Percentiles rank a stretch among this genome's conserved stretches.
Conservation (phyloP, 352 stramenopile genomes). For the Pythium chondricola region DNA sequence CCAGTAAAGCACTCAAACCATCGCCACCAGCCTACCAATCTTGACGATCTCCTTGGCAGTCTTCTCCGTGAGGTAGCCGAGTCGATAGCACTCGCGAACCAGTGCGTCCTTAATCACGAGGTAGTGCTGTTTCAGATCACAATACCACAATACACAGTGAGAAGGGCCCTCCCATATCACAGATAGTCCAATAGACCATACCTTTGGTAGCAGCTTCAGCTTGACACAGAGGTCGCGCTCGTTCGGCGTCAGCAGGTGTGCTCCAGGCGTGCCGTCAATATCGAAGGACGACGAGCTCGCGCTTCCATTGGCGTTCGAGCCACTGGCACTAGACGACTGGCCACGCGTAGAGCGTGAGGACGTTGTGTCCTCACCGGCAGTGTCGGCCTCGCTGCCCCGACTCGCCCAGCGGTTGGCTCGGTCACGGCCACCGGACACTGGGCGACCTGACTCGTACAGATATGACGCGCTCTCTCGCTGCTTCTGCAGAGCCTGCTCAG, state of each 20-base stretch:
- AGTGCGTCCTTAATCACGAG: constrained; percentile 94
- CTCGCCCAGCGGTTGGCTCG: constrained; percentile 66
- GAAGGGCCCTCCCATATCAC: no score
- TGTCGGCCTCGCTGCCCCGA: constrained; percentile 38
- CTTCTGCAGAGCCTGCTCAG: constrained; percentile 86
- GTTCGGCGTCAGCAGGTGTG: constrained; percentile 85
- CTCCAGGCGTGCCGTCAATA: constrained; percentile 77
- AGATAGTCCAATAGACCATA: no score
- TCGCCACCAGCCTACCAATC: constrained; percentile 55
- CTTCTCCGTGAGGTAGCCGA: constrained; percentile 71
- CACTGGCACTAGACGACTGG: neutral
- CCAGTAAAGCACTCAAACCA: neutral
- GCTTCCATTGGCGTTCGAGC: constrained; percentile 14
- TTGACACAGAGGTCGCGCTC: constrained; percentile 88
- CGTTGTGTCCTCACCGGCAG: constrained; percentile 17
- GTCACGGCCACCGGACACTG: constrained; percentile 44
- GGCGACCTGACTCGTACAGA: constrained; percentile 73
- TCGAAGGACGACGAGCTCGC: constrained; percentile 45
- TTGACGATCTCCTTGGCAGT: constrained; percentile 87
- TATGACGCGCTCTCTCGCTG: constrained; percentile 83
- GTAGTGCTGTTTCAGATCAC: constrained; percentile 68
- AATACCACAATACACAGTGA: neutral
- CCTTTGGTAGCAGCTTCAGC: constrained; percentile 87
- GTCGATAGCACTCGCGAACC: constrained; percentile 82
- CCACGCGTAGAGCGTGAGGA: constrained; percentile 25